phyloP scores from a whole-genome alignment of 139 green algal genomes.

The Chlamydomonas sphaeroides region DNA sequence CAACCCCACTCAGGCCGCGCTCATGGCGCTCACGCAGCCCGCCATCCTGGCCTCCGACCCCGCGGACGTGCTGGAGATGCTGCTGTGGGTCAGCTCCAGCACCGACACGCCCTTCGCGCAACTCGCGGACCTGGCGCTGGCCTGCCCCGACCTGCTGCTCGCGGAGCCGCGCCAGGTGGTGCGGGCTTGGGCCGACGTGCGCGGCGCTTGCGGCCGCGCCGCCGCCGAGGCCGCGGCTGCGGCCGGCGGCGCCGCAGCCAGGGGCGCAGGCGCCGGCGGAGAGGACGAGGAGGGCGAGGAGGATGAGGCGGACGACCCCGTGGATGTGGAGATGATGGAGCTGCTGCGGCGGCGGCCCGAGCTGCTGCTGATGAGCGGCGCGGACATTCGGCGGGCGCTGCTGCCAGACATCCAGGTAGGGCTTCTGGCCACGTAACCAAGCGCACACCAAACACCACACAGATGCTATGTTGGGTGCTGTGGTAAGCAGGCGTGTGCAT shows the following conservation, averaged over 20 bases:
- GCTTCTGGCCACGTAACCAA: no score
- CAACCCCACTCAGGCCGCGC: not conserved
- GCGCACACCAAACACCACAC: no score
- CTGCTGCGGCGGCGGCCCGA: not conserved
- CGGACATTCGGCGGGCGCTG: conserved; percentile 4
- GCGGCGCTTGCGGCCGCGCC: not conserved
- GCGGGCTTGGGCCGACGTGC: conserved; percentile 9
- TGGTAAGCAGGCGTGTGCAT: no score
- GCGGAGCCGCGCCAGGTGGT: conserved; percentile 12
- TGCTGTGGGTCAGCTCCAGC: conserved; percentile 11
- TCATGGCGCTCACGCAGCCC: conserved; percentile 2
- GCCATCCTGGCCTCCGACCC: conserved; percentile 13
- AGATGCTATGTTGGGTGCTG: no score
- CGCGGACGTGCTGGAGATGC: conserved; percentile 3
- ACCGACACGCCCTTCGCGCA: not conserved
- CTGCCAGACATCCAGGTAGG: no score
- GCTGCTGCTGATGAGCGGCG: conserved; percentile 6
- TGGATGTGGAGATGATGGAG: not conserved
- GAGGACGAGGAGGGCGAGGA: not conserved
- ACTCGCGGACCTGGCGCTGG: not conserved
- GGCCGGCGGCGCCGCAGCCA: not conserved
- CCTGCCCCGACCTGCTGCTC: not conserved
- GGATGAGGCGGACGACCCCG: not conserved
- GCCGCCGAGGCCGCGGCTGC: not conserved
- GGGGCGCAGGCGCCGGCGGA: no score